Percentiles rank a stretch among this genome's conserved stretches.
Evolutionary conservation across 176 grass and related monocot species (phyloP).

Genomic region (Elymus sibiricus): DNA sequence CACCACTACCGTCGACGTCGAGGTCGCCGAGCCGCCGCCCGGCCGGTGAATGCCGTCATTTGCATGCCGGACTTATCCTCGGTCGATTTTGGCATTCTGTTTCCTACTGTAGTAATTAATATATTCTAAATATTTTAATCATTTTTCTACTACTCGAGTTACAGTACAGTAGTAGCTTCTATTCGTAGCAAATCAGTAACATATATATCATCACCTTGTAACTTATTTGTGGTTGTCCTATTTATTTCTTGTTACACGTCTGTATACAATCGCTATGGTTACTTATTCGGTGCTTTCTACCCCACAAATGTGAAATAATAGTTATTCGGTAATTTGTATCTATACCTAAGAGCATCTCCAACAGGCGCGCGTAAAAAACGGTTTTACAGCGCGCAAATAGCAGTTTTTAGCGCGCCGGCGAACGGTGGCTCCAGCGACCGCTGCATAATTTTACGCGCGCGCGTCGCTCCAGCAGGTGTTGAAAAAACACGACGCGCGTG

Average conservation of each 20-base stretch:
- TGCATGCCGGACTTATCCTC: neutral
- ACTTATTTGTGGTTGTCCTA: neutral
- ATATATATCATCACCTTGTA: constrained; percentile 1
- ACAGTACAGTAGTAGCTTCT: neutral
- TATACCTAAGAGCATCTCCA: too few relatives aligned
- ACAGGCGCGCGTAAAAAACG: too few relatives aligned
- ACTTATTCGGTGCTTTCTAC: neutral
- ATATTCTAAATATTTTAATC: neutral
- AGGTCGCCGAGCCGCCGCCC: constrained; percentile 12
- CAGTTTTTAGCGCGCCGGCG: too few relatives aligned
- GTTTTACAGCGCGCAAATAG: too few relatives aligned
- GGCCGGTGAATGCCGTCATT: neutral
- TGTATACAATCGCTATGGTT: neutral
- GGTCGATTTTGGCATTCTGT: neutral
- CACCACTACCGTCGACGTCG: constrained; percentile 65
- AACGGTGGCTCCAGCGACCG: too few relatives aligned
- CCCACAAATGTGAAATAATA: neutral
- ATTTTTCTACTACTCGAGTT: neutral
- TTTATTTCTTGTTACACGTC: neutral
- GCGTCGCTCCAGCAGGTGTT: too few relatives aligned
- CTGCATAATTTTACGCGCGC: too few relatives aligned
- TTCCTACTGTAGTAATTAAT: neutral
- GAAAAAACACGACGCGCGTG: too few relatives aligned
- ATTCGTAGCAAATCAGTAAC: neutral
- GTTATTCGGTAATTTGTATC: too few relatives aligned